Percentiles rank a stretch among this genome's conserved stretches.
These are phyloP conservation scores for Cymbopogon citratus DNA, from an alignment of 176 grass and related monocot species.

Conservation along the genomic window DNA sequence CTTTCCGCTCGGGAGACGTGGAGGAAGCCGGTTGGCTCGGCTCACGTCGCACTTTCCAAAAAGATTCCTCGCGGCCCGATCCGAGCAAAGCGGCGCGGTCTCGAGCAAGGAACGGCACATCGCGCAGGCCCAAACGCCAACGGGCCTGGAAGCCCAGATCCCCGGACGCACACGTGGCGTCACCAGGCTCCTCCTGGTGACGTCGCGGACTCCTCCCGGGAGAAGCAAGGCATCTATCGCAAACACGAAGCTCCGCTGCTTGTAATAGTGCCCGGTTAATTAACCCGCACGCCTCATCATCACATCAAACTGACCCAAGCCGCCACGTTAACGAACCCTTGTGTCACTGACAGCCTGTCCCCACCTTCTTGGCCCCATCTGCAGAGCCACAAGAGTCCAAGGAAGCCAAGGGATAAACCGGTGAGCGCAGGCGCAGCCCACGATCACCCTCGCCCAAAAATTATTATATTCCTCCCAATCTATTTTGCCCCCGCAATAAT, in stretches of 20 bases:
- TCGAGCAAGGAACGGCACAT: not conserved
- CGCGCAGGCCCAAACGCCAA: not conserved
- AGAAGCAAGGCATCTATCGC: not conserved
- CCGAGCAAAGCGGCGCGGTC: not conserved
- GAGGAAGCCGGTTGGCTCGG: not conserved
- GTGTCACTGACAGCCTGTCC: not conserved
- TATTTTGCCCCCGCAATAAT: not conserved
- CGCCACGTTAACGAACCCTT: not conserved
- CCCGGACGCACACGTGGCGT: conserved; percentile 9
- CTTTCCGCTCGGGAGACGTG: not conserved
- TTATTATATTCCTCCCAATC: not conserved
- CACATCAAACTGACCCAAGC: not conserved
- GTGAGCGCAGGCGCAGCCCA: not conserved
- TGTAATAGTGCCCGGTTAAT: conserved; percentile 19
- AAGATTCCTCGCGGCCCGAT: conserved; percentile 14
- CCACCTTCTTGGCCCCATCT: not conserved
- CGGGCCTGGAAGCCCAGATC: conserved; percentile 12
- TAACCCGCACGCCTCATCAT: conserved; percentile 10
- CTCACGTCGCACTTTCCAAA: not conserved
- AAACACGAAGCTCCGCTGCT: conserved; percentile 2
- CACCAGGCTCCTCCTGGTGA: not conserved
- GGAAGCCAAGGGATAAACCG: not conserved
- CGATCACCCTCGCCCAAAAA: too few species aligned
- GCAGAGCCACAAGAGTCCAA: not conserved
- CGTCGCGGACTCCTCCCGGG: not conserved